A percentile compares a stretch with the other conserved stretches of the same genome.
Conservation (phyloP, 2,329 filamentous ascomycete genomes). For the Alternaria triticina region DNA sequence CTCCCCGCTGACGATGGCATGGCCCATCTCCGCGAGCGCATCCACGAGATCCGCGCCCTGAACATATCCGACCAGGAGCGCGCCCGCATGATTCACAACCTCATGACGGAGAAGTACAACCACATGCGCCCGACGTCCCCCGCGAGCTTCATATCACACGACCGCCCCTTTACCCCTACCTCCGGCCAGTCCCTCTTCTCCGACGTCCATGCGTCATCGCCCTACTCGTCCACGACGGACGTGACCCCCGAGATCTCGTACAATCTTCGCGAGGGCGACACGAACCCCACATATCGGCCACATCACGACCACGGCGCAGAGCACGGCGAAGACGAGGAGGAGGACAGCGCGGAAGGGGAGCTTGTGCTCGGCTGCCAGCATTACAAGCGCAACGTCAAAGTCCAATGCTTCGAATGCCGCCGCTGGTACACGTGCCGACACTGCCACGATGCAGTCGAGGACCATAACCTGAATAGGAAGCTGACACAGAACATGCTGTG, state of each 20-base stretch:
- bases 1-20: slow-evolving; percentile 60
- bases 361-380: slow-evolving; percentile 78
- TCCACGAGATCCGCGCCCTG: slow-evolving; percentile 56
- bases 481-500: slow-evolving; percentile 96
- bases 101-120: slow-evolving; percentile 58
- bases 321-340: slow-evolving; percentile 55
- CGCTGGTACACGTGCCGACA: slow-evolving; percentile 95
- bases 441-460: slow-evolving; percentile 85
- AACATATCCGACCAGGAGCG: slow-evolving; percentile 56
- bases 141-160: slow-evolving; percentile 47
- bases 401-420: slow-evolving; percentile 89
- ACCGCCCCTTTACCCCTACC: slow-evolving; percentile 47
- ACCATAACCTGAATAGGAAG: slow-evolving; percentile 78
- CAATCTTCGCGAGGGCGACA: slow-evolving; percentile 43
- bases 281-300: slow-evolving; percentile 38
- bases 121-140: slow-evolving; percentile 46
- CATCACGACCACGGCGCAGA: slow-evolving; percentile 38
- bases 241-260: slow-evolving; percentile 44
- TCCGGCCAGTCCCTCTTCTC: slow-evolving; percentile 45
- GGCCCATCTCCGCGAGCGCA: slow-evolving; percentile 53
- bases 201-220: slow-evolving; percentile 42
- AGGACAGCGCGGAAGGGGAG: slow-evolving; percentile 57
- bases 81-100: slow-evolving; percentile 55
- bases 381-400: slow-evolving; percentile 93
- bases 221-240: slow-evolving; percentile 42